Base-by-base conservation (phyloP, 2,329 filamentous ascomycete genomes). In the Curvularia sp. region DNA sequence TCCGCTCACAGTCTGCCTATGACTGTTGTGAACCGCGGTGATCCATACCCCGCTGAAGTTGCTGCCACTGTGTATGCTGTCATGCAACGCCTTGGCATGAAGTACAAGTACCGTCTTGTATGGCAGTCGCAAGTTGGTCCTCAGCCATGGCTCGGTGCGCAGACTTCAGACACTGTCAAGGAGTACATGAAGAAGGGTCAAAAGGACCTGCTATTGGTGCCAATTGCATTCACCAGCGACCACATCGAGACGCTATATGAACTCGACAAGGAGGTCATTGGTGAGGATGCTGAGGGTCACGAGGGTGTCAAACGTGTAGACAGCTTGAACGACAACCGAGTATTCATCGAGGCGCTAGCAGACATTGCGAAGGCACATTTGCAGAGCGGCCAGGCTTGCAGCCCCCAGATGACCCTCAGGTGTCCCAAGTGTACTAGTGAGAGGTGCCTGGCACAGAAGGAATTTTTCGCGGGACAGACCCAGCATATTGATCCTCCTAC, bases 101-200 rank as follows among this genome's bases (percentile, higher is more conserved):
- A 87, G 61, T 95, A 99, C 79, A 92, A 91, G 5, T 98, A 97
- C 79, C 89, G 95, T 54, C 84, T 99, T 18, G 95, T 93, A 72
- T 99, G 95, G 95, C 95, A 99, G 78, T 97, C 93, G 5, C 95
- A 99, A 79, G 95, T 99, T 63, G 95, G 96, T 7, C 95, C 96
- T 0, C 92, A 89, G 28, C 91, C 95, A 20, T 99, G 95, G 95
- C 84, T 99, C 8, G 95, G 95, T 22, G 93, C 95, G 10, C 95
- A 99, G 78, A 99, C 95, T 0, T 88, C 89, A 60, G 88, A 89
- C 65, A 94, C 93, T 0, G 95, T 99, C 10, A 88, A 93, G 73
- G 85, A 92, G 60, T 96, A 97, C 74, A 88, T 98, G 65, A 87
- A 90, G 73, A 93, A 95, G 78, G 95, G 94, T 0, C 91, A 97